Conservation (phyloP, 352 stramenopile genomes). For the Thalassiosira mediterranea region DNA sequence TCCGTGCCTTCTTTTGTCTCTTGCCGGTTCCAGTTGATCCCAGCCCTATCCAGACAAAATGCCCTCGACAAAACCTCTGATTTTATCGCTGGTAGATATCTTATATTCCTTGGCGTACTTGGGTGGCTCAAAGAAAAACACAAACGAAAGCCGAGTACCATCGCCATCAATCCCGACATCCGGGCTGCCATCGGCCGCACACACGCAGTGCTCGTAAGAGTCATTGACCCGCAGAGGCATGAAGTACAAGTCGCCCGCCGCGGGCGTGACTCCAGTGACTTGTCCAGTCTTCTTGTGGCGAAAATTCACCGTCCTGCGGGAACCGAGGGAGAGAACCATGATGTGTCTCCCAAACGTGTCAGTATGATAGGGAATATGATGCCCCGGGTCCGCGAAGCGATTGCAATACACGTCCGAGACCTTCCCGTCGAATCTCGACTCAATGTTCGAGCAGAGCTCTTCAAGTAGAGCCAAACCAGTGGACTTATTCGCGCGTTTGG, state of each 20-base stretch:
- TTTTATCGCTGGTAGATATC: slow-evolving; percentile 12
- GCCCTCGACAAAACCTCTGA: slow-evolving; percentile 9
- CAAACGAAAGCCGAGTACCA: slow-evolving; percentile 30
- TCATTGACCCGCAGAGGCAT: slow-evolving; percentile 37
- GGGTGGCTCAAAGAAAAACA: slow-evolving; percentile 39
- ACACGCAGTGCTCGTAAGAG: slow-evolving; percentile 36
- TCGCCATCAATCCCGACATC: background rate
- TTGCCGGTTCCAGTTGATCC: too few species aligned
- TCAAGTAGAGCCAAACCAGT: slow-evolving; percentile 14
- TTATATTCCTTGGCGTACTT: slow-evolving; percentile 37
- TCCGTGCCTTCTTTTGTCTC: too few species aligned
- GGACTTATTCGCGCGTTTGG: slow-evolving; percentile 7
- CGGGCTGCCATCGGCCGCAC: slow-evolving; percentile 1
- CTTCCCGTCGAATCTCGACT: slow-evolving; percentile 34
- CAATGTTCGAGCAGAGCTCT: slow-evolving; percentile 18
- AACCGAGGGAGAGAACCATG: slow-evolving; percentile 28
- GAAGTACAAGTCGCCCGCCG: slow-evolving; percentile 37
- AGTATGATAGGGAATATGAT: slow-evolving; percentile 38
- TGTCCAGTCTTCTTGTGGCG: slow-evolving; percentile 28
- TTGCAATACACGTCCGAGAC: slow-evolving; percentile 46
- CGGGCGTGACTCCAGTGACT: slow-evolving; percentile 8
- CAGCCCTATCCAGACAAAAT: slow-evolving; percentile 1
- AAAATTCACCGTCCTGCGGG: slow-evolving; percentile 18
- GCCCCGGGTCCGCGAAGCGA: slow-evolving; percentile 25
- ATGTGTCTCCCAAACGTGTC: slow-evolving; percentile 41